Evolutionary conservation across 192 early-diverging fungal species (phyloP).

Genomic region (Dissophora ornata): DNA sequence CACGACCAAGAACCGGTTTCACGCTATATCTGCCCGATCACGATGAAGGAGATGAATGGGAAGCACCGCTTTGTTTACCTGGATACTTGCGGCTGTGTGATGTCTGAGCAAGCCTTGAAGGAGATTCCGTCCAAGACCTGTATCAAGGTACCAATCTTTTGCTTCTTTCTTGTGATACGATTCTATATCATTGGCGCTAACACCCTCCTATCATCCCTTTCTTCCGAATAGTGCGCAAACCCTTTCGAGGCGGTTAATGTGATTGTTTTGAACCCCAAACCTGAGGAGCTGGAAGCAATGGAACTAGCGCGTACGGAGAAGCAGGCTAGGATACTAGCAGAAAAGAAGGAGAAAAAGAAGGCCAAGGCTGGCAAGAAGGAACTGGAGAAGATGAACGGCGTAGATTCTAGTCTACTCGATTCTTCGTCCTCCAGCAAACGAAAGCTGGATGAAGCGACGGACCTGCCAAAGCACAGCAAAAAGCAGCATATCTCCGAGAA

Average conservation of each 20-base stretch:
- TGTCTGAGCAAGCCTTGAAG: slow-evolving; percentile 82
- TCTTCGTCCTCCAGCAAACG: slow-evolving; percentile 40
- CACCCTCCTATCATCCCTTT: too few species aligned
- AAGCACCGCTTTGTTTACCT: slow-evolving; percentile 75
- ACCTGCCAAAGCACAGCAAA: slow-evolving; percentile 28
- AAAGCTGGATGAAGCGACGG: slow-evolving; percentile 31
- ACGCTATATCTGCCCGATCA: slow-evolving; percentile 82
- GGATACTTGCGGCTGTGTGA: slow-evolving; percentile 79
- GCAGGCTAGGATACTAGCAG: slow-evolving; percentile 58
- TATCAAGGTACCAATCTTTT: slow-evolving; percentile 69
- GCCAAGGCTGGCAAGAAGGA: slow-evolving; percentile 58
- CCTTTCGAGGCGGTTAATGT: slow-evolving; percentile 68
- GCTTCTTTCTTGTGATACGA: neutral
- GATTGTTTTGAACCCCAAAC: slow-evolving; percentile 76
- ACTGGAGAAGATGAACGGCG: slow-evolving; percentile 39
- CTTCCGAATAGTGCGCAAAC: slow-evolving; percentile 70
- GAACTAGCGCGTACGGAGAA: slow-evolving; percentile 64
- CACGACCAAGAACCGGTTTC: slow-evolving; percentile 64
- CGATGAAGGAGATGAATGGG: slow-evolving; percentile 89
- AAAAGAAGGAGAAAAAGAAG: slow-evolving; percentile 63
- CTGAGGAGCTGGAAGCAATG: slow-evolving; percentile 72
- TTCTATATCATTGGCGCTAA: neutral
- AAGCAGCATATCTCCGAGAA: slow-evolving; percentile 6
- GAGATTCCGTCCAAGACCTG: slow-evolving; percentile 73
- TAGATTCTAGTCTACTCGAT: slow-evolving; percentile 23